Percentiles rank a stretch among this genome's conserved stretches.
Conservation (phyloP, 2,329 filamentous ascomycete species). For the Pestalotiopsis sp. region DNA sequence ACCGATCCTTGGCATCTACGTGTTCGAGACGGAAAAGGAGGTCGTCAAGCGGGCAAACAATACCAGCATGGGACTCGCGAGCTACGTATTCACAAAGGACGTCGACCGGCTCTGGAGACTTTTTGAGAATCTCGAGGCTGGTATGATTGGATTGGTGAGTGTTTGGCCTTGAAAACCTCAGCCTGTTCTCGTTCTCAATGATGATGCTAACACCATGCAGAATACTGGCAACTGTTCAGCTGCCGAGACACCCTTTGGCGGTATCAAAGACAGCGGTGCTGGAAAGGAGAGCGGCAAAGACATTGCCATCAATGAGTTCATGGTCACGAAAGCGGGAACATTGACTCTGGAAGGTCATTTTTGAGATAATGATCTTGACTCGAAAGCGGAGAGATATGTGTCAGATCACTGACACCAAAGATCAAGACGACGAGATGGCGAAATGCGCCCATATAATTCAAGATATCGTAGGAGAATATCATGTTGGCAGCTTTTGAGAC, state of each 20-base stretch:
- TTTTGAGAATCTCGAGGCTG: conserved; percentile 62
- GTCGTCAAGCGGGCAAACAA: conserved; percentile 57
- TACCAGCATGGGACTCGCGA: conserved; percentile 61
- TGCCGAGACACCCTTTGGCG: conserved; percentile 48
- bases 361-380: conserved; percentile 15
- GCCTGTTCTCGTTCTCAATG: background rate
- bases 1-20: conserved; percentile 56
- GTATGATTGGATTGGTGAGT: conserved; percentile 49
- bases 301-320: conserved; percentile 47
- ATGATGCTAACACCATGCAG: conserved; percentile 29
- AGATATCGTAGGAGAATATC: too few relatives aligned
- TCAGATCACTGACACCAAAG: too few relatives aligned
- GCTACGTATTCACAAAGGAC: conserved; percentile 62
- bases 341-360: conserved; percentile 43
- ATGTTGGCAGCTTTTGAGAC: too few relatives aligned
- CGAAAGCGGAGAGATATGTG: too few relatives aligned
- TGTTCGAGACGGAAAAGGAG: conserved; percentile 61
- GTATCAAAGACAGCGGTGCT: conserved; percentile 49
- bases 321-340: conserved; percentile 48
- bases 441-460: too few relatives aligned
- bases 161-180: background rate
- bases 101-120: conserved; percentile 59
- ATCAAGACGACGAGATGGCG: too few relatives aligned
- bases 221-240: conserved; percentile 43
- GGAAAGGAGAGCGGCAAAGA: conserved; percentile 53